Conservation (phyloP, 768 basidiomycete genomes). For the Auriscalpium microsporum region DNA sequence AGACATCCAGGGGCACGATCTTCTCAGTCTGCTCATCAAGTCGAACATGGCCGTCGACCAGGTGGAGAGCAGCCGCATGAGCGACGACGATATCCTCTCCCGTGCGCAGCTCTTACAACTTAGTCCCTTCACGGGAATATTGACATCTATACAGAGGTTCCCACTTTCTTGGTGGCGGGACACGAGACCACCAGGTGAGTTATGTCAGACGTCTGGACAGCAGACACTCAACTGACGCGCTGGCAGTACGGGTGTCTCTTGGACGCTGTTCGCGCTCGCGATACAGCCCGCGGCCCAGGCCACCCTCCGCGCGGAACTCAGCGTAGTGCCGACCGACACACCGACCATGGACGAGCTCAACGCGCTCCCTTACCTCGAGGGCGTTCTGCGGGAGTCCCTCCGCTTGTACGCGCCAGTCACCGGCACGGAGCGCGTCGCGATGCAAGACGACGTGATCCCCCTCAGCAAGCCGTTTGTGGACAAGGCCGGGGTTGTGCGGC, state of each 20-base stretch:
- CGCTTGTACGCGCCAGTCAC: conserved; percentile 20
- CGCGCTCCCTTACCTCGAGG: conserved; percentile 25
- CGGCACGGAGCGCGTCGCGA: conserved; percentile 18
- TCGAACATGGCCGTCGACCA: conserved; percentile 26
- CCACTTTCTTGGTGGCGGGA: conserved; percentile 24
- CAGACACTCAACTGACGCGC: background rate
- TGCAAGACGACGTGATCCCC: conserved; percentile 23
- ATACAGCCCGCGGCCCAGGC: conserved; percentile 24
- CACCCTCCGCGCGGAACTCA: conserved; percentile 26
- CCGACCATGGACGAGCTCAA: conserved; percentile 24
- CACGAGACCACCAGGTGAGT: conserved; percentile 19
- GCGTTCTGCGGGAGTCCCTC: conserved; percentile 23
- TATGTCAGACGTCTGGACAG: background rate
- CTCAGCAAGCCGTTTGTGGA: conserved; percentile 18
- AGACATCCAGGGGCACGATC: conserved; percentile 17
- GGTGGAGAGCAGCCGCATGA: conserved; percentile 17
- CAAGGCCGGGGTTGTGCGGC: conserved; percentile 5
- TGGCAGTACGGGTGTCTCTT: conserved; percentile 22
- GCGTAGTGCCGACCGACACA: conserved; percentile 14
- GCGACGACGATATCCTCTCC: conserved; percentile 24
- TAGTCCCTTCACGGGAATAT: background rate
- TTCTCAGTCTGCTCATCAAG: conserved; percentile 22
- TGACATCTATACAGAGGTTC: conserved; percentile 18
- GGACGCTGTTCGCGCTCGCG: conserved; percentile 27
- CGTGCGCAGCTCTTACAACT: conserved; percentile 7